Conservation (phyloP, 768 basidiomycete species). For the Naganishia vaughanmartiniae region DNA sequence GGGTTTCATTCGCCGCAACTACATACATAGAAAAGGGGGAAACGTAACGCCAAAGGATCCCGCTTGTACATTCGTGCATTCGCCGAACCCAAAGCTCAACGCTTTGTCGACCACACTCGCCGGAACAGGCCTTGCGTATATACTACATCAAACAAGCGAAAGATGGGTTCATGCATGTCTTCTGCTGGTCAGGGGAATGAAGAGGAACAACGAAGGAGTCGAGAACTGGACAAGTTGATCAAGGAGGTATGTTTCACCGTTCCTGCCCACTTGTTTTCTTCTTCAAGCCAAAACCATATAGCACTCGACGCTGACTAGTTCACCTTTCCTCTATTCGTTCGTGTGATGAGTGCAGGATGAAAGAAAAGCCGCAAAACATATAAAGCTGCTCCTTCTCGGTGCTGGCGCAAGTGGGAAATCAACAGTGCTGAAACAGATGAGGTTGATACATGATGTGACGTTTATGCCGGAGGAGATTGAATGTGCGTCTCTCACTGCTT, state of each 20-base stretch:
- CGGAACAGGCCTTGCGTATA: background rate
- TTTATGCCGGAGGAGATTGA: slow-evolving; percentile 82
- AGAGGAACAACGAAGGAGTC: slow-evolving; percentile 60
- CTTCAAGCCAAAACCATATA: too few relatives aligned
- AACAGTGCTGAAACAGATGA: slow-evolving; percentile 97
- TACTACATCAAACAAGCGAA: background rate
- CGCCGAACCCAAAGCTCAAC: too few relatives aligned
- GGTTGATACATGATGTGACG: slow-evolving; percentile 82
- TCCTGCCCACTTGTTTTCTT: too few relatives aligned
- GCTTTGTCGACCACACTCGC: too few relatives aligned
- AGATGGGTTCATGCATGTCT: slow-evolving; percentile 79
- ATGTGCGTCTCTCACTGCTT: slow-evolving; percentile 44
- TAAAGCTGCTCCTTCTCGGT: slow-evolving; percentile 79
- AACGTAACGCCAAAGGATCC: too few relatives aligned
- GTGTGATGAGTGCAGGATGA: slow-evolving; percentile 60
- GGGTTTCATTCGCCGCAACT: too few relatives aligned
- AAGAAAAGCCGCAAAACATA: slow-evolving; percentile 60
- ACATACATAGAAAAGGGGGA: too few relatives aligned
- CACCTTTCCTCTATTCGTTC: too few relatives aligned
- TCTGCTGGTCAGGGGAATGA: slow-evolving; percentile 60
- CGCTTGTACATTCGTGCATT: too few relatives aligned
- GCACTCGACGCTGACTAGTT: too few relatives aligned
- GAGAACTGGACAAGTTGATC: slow-evolving; percentile 68
- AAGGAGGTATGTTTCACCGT: slow-evolving; percentile 45
- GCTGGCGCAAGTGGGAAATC: slow-evolving; percentile 93